Evolutionary conservation across 192 early-diverging fungal genomes (phyloP), one percentile per base, ranked within the genome.

Genomic region (Geranomyces variabilis): DNA sequence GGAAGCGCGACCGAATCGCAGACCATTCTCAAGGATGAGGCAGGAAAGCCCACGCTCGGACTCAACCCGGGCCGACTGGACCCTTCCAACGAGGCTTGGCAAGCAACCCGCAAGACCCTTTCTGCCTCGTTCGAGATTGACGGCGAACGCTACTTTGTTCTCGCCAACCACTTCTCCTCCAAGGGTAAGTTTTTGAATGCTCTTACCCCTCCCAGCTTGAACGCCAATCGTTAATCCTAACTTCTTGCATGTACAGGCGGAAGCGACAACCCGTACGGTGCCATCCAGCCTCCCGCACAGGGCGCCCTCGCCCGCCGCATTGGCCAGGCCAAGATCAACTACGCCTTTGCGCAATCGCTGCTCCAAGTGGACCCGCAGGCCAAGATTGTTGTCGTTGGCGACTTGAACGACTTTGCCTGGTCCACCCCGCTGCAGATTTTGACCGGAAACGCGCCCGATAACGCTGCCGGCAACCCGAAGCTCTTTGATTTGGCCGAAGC

Each of bases 381-480:
- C 68, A 69, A 69, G 33, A 45, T 69, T 31, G 43, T 43, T 31
- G 26, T 69, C 24, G 33, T 69, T 22, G 68, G 68, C 6, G 68
- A 69, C 43, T 41, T 69, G 17, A 69, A 69, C 57, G 68, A 69
- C 56, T 69, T 69, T 45, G 33, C 68, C 22, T 69, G 68, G 68
- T 22, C 33, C 44, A 60, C 68, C 21, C 29, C 68, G 17, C 14
- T 69, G 30, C 68, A 46, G 14, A 60, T 56, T 6, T 17, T 69
- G 6, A 17, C 34, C 55, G 68, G 68, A 17, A 59, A 24, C 21
- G 33, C 41, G 15, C 68, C 68, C 29, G 49, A 10, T 46, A 8
- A 63, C 10, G 17, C 29, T 19, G n/a, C n/a, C 21, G 14, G 53
- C 36, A 41, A 41, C 28, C 28, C 22, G 2, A 60, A 30, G 17